Evolutionary conservation across 2,329 filamentous ascomycete genomes (phyloP), one percentile per base, ranked within the genome.

Genomic region (Fusarium protoensiforme): DNA sequence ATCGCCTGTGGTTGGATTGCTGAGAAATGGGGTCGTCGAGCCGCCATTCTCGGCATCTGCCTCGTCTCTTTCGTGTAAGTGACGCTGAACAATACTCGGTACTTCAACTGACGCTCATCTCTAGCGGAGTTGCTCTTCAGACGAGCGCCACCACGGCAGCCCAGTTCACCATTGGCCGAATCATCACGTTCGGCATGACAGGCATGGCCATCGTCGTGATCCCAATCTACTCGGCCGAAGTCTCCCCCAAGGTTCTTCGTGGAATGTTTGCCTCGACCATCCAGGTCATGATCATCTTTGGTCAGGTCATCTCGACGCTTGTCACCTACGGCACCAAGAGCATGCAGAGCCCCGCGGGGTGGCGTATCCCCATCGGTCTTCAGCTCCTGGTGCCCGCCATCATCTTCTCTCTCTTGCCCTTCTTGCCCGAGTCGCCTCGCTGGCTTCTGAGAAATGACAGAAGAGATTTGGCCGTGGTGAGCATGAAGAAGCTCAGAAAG

Each of bases 351-450:
- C 54, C 73, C 2, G 65, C 65, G 0, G 72, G 65, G 7, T 88
- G 87, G 86, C 78, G 84, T 14, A 80, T 84, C n/a, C 85, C 86
- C 0, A 84, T 85, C 18, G 82, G 80, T 0, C 69, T 87, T 4
- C 85, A 87, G 77, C 84, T 85, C 75, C 59, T 84, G 3, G 85
- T 82, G 57, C 82, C 83, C 0, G 71, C 82, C 0, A 74, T 84
- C 1, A 77, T 86, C 1, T 64, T 85, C 5, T 60, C 78, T 0
- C 75, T 80, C 2, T 76, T 83, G 2, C 70, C 77, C 8, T 80
- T 85, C 46, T 79, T 85, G 5, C 85, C 85, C 0, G 86, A 87
- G 72, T 84, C 83, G 2, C 85, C 85, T 1, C 85, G 85, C 65
- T 87, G 83, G 81, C 6, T 33, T 1, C 16, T 33, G 0, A 57